Evolutionary conservation across 768 basidiomycete species (phyloP), one percentile per base, ranked within the genome.

Genomic region (Boletus fagicola): DNA sequence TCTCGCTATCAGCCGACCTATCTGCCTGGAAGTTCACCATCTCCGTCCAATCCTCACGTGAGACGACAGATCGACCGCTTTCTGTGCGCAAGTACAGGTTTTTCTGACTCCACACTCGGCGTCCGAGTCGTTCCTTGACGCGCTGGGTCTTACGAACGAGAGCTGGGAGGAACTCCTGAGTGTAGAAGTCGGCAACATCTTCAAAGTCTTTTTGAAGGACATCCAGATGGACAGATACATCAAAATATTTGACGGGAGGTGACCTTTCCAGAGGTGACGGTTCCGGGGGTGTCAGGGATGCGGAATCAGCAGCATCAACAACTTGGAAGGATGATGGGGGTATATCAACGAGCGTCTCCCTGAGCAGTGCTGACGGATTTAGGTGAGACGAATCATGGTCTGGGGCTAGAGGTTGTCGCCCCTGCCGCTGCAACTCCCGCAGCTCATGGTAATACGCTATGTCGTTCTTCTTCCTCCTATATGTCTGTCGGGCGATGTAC

Each of bases 81-180:
- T 59, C 54, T n/a, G 62, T 62, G 28, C 66, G 66, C 47, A 90
- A 53, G 63, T 80, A 92, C 4, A 92, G 61, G 53, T 83, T 73
- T 68, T 81, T 83, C 33, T 69, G 76, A 6, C 61, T 68, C 88
- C 88, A 90, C 0, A 92, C 82, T 12, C 90, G 83, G n/a, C 90
- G 82, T 10, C 88, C 88, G n/a, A 91, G 72, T 31, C 82, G 77
- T 72, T 92, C 88, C 72, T 90, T 90, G n/a, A 83, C 55, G 18
- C 89, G 81, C 59, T 86, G 82, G 3, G 75, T 74, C 18, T 76
- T 81, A 11, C 87, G 82, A 6, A 74, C 79, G 8, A 83, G 60
- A 3, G 80, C 71, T n/a, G 72, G 71, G 13, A 84, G 69, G 33
- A 73, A 76, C 24, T 65, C 62, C 49, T 62, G 49, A 3, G 66